These are phyloP conservation scores for Ceratocystis albifundus DNA, from an alignment of 2,329 filamentous ascomycete genomes.

Conservation along the genomic window DNA sequence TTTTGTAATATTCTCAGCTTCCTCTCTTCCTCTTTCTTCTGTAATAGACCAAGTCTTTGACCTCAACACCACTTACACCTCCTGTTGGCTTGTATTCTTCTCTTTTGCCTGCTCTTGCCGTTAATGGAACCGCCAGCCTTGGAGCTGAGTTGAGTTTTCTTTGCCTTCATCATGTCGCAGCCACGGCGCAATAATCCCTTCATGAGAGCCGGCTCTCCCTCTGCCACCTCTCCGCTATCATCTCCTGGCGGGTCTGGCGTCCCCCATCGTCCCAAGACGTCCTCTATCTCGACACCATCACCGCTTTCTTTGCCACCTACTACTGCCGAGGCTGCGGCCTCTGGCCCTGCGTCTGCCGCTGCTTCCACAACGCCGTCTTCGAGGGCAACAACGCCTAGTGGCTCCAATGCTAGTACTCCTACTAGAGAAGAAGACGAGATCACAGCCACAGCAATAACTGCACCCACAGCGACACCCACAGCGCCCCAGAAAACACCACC, in stretches of 20 bases:
- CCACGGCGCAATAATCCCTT: slow-evolving; percentile 70
- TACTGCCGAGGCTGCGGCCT: not conserved
- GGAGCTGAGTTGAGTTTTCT: not conserved
- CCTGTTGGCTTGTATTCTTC: slow-evolving; percentile 2
- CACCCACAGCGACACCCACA: not conserved
- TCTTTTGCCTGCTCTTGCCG: not conserved
- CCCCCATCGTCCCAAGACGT: slow-evolving; percentile 59
- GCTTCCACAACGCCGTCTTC: not conserved
- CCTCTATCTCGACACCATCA: slow-evolving; percentile 54
- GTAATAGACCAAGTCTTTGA: not conserved
- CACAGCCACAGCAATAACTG: not conserved
- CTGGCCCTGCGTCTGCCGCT: not conserved
- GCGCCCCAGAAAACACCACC: not conserved
- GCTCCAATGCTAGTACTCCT: not conserved
- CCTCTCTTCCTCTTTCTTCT: slow-evolving; percentile 19
- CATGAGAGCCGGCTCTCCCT: slow-evolving; percentile 53
- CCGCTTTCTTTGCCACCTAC: slow-evolving; percentile 33
- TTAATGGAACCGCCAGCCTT: slow-evolving; percentile 4
- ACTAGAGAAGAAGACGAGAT: not conserved
- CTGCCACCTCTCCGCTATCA: slow-evolving; percentile 14
- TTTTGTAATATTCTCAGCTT: slow-evolving; percentile 12
- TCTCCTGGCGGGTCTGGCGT: slow-evolving; percentile 31
- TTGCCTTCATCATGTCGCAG: slow-evolving; percentile 36
- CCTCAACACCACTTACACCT: not conserved
- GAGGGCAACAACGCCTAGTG: not conserved